phyloP scores from a whole-genome alignment of 1,284 basidiomycete species.

The Singerocomus rubriflavus region DNA sequence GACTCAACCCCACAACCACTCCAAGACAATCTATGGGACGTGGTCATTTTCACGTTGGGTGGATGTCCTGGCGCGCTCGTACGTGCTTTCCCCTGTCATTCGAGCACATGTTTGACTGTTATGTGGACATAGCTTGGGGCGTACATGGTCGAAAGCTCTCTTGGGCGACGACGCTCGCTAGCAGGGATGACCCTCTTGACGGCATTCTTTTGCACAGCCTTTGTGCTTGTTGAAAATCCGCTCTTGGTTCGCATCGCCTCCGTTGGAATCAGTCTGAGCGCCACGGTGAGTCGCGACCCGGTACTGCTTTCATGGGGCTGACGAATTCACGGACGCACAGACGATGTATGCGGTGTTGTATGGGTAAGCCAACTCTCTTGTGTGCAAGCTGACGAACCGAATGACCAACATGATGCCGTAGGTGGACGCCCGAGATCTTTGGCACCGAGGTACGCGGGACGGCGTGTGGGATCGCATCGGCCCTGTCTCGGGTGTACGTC shows the following conservation, averaged over 20 bases:
- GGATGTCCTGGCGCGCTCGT: conserved; percentile 87
- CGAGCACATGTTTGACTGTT: conserved; percentile 11
- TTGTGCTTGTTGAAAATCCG: conserved; percentile 60
- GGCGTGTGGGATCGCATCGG: conserved; percentile 88
- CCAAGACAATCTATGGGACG: conserved; percentile 73
- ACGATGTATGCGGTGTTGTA: conserved; percentile 92
- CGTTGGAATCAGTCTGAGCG: conserved; percentile 77
- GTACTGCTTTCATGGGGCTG: not conserved
- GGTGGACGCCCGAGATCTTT: conserved; percentile 91
- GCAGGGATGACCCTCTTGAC: conserved; percentile 83
- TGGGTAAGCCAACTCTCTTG: conserved; percentile 42
- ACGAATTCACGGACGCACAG: conserved; percentile 33
- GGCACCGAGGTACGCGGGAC: conserved; percentile 86
- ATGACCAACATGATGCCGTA: conserved; percentile 19
- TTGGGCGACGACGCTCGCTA: conserved; percentile 80
- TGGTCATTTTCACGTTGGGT: conserved; percentile 79
- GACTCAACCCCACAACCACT: conserved; percentile 47
- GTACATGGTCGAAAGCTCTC: conserved; percentile 75
- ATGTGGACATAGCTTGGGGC: conserved; percentile 68
- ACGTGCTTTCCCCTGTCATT: conserved; percentile 23
- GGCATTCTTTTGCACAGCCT: conserved; percentile 72
- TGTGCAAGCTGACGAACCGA: not conserved
- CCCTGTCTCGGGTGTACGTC: conserved; percentile 80
- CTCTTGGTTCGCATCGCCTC: conserved; percentile 73
- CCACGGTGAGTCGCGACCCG: conserved; percentile 56